Conservation (phyloP, 257 asterid genomes). For the Primulina huaijiensis region DNA sequence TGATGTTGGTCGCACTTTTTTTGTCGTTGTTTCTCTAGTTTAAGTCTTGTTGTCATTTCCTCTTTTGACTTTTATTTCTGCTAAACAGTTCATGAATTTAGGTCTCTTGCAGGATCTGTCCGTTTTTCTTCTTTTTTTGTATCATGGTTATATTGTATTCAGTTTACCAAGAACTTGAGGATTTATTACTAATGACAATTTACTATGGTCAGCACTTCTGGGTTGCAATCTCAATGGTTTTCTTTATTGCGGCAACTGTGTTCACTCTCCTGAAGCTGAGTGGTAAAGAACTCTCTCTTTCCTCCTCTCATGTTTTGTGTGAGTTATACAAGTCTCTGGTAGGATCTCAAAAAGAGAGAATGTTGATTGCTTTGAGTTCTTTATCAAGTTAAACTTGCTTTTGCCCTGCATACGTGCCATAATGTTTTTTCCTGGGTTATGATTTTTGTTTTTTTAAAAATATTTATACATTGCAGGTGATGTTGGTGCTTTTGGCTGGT, state of each 20-base stretch:
- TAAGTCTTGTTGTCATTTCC: slow-evolving; percentile 2
- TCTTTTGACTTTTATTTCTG: slow-evolving; percentile 12
- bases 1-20: slow-evolving; percentile 6
- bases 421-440: slow-evolving; percentile 13
- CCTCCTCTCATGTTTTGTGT: slow-evolving; percentile 5
- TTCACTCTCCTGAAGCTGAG: slow-evolving; percentile 92
- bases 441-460: slow-evolving; percentile 4
- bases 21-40: slow-evolving; percentile 1
- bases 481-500: slow-evolving; percentile 91
- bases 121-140: slow-evolving; percentile 5
- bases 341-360: neutral
- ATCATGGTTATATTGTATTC: slow-evolving; percentile 19
- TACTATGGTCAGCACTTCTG: slow-evolving; percentile 78
- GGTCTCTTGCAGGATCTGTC: slow-evolving; percentile 18
- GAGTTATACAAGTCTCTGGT: neutral
- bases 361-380: neutral
- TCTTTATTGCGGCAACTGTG: slow-evolving; percentile 91
- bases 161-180: slow-evolving; percentile 6
- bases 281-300: slow-evolving; percentile 45
- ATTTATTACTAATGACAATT: slow-evolving; percentile 26
- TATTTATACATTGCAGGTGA: slow-evolving; percentile 48
- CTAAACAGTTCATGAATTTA: slow-evolving; percentile 11
- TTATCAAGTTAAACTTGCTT: slow-evolving; percentile 14
- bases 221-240: slow-evolving; percentile 98
- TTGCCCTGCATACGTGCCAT: slow-evolving; percentile 1